Conservation (phyloP, 1,139 yeast genomes). For the Kurtzmaniella quercitrusa region DNA sequence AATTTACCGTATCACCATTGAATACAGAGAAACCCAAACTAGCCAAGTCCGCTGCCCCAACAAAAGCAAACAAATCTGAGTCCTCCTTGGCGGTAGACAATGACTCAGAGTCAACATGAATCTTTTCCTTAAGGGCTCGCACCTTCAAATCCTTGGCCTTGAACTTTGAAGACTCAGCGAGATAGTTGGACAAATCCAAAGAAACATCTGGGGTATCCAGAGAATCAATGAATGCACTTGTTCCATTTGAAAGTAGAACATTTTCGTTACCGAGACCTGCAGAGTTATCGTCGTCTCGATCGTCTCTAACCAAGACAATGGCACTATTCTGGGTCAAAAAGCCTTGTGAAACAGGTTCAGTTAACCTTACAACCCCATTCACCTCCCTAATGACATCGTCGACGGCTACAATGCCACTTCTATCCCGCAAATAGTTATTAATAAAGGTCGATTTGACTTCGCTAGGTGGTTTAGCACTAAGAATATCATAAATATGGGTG, state of each 20-base stretch:
- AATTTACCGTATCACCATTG: conserved; percentile 61
- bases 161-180: not conserved
- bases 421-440: conserved; percentile 20
- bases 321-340: conserved; percentile 36
- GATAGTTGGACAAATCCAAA: not conserved
- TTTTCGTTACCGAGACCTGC: conserved; percentile 9
- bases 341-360: conserved; percentile 78
- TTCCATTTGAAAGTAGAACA: not conserved
- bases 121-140: not conserved
- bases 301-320: conserved; percentile 47
- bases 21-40: conserved; percentile 53
- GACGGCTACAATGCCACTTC: conserved; percentile 31
- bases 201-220: not conserved
- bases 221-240: not conserved
- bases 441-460: conserved; percentile 26
- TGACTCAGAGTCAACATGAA: not conserved
- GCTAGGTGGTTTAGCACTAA: conserved; percentile 23
- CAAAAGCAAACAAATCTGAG: conserved; percentile 46
- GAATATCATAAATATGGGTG: conserved; percentile 34
- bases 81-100: conserved; percentile 29
- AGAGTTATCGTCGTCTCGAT: conserved; percentile 6
- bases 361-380: conserved; percentile 50
- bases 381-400: conserved; percentile 35
- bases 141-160: not conserved
- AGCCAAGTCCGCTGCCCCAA: conserved; percentile 49